Base-by-base conservation (phyloP, 148 eudicot genomes). In the Heliosperma pusillum region DNA sequence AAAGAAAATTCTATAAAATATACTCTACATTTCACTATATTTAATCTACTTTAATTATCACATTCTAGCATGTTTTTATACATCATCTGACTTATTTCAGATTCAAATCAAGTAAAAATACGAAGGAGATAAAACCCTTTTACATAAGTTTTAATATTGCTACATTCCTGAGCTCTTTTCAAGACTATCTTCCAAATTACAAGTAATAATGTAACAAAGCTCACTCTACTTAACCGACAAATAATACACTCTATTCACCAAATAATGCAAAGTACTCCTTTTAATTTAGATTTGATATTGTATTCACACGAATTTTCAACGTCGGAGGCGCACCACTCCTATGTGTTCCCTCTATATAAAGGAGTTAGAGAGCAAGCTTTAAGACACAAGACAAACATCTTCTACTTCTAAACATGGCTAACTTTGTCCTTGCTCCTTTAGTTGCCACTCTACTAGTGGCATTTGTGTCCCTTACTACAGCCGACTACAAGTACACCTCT, bases 401-500 rank as follows among this genome's bases (percentile, higher is more conserved):
- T 50, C 52, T 64, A n/a, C 16, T 13, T 60, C 17, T 26, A 26
- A 66, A 66, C 66, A 79, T 79, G 81, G 74, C 20, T n/a, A 74
- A 74, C 9, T 30, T 59, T 3, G 66, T 52, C 65, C 80, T 82
- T 82, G 77, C 81, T 68, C 76, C 88, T 78, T 74, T 86, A 44
- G 1, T 81, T 13, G 74, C 80, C 75, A 77, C 87, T 73, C 79
- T 86, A 21, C 29, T 85, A 21, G 80, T 86, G 79, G 84, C 79
- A 30, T 7, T 85, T 0, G 58, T 88, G 45, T 79, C 91, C 7
- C 30, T 84, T 3, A 70, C 85, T 76, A 75, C 56, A 0, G 89
- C 88, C 11, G 50, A 78, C 60, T 84, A 86, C 85, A 62, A 8
- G 0, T 84, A 84, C 75, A 24, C 82, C n/a, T 86, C 86, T 55